Base-by-base conservation (phyloP, 768 basidiomycete species). In the Suillus paluster region DNA sequence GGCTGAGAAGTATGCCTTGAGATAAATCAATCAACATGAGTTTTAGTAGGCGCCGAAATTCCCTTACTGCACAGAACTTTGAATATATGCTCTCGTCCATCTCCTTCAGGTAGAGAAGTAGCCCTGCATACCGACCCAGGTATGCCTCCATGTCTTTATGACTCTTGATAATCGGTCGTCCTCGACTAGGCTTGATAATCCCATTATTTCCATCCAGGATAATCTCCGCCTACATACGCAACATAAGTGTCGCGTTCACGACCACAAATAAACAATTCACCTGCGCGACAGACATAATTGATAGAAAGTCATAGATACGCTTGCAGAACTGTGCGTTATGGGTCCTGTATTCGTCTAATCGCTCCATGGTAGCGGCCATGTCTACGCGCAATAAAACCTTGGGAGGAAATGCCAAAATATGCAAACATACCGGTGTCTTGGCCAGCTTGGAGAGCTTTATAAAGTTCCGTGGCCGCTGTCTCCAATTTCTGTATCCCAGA, bases 281-380 rank as follows among this genome's bases (percentile, higher is more conserved):
- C 84, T 95, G 95, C 33, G 91, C 92, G 59, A 88, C 91, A 75
- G 95, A 92, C 86, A 96, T 92, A 72, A 98, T 92, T 14, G 89
- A 86, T 42, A 98, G 78, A 75, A 92, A 98, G 70, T 98, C 97
- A 54, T 89, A 82, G 45, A 98, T 74, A 27, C 97, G 85, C 72
- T 96, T 96, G 80, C 94, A 95, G 77, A 99, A 99, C 71, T 98
- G 96, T 5, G 81, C 74, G 64, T 97, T 97, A 71, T 95, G 86
- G 2, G 91, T 94, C 62, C 86, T 84, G 71, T 99, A 99, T 74
- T 98, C 97, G 64, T 89, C 86, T 63, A 97, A 78, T 30, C 95
- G 82, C 75, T 95, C 95, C 85, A 96, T 96, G 0, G 95, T 95
- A 8, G 95, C 95, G n/a, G 95, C 94, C 89, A 98, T 97, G 70